Conservation (phyloP, 2,329 filamentous ascomycete genomes). For the Gremmenia infestans region DNA sequence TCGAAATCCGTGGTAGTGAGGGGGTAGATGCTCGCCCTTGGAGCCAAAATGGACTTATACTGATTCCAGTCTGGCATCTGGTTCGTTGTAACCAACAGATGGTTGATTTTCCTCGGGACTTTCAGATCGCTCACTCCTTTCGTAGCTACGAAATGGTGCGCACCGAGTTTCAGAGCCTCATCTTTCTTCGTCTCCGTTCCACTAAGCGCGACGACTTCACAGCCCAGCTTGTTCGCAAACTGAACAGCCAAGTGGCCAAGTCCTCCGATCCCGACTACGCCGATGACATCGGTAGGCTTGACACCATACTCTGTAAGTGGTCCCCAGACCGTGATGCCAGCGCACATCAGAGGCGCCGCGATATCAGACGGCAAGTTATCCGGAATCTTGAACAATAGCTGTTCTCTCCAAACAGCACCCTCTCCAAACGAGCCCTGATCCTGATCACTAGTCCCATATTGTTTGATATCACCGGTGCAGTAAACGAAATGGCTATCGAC, state of each 20-base stretch:
- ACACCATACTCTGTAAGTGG: constrained; percentile 31
- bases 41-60: constrained; percentile 12
- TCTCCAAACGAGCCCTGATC: constrained; percentile 43
- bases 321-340: constrained; percentile 36
- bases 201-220: constrained; percentile 52
- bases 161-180: constrained; percentile 54
- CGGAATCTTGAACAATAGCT: constrained; percentile 36
- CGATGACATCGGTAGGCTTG: constrained; percentile 28
- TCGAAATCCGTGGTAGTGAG: constrained; percentile 55
- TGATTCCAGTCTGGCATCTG: constrained; percentile 17
- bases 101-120: constrained; percentile 13
- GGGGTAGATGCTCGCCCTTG: constrained; percentile 55
- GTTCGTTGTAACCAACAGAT: constrained; percentile 22
- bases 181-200: constrained; percentile 56
- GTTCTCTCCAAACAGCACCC: constrained; percentile 34
- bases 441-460: constrained; percentile 37
- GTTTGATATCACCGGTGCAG: constrained; percentile 35
- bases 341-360: constrained; percentile 43
- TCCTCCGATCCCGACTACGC: constrained; percentile 51
- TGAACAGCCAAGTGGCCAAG: constrained; percentile 58
- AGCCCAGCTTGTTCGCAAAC: constrained; percentile 58
- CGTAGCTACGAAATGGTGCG: constrained; percentile 55
- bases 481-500: constrained; percentile 37
- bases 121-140: constrained; percentile 36
- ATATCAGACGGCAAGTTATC: constrained; percentile 30